phyloP scores from a whole-genome alignment of 208 protist species.

The Blastocrithidia nonstop region DNA sequence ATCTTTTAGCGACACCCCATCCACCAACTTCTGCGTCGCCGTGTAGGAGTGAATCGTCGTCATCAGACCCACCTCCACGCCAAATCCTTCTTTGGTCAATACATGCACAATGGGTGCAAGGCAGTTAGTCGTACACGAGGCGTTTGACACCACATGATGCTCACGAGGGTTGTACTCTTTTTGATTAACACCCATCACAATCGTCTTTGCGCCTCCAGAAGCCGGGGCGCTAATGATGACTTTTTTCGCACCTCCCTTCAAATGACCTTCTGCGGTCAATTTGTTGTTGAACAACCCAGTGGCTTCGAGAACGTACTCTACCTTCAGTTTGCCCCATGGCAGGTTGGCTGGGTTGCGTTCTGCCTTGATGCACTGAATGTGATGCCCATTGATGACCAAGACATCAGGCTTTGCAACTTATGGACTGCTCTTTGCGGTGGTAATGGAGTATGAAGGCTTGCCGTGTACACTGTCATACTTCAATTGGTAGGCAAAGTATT shows the following conservation, averaged over 20 bases:
- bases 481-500: constrained; percentile 95
- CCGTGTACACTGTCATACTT: constrained; percentile 96
- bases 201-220: constrained; percentile 90
- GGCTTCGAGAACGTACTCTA: constrained; percentile 97
- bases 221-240: constrained; percentile 99
- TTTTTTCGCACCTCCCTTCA: constrained; percentile 94
- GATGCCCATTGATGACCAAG: constrained; percentile 70
- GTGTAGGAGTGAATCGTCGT: constrained; percentile 99
- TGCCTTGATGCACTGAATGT: constrained; percentile 61
- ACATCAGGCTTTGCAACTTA: constrained; percentile 39
- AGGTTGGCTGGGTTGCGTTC: constrained; percentile 88
- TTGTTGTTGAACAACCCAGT: constrained; percentile 96
- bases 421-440: constrained; percentile 49
- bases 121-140: constrained; percentile 99
- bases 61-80: constrained; percentile 96
- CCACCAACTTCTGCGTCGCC: constrained; percentile 97
- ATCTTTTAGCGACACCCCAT: constrained; percentile 95
- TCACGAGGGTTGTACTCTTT: constrained; percentile 65
- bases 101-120: constrained; percentile 97
- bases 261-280: constrained; percentile 84
- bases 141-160: constrained; percentile 92
- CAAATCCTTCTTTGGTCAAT: constrained; percentile 92
- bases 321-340: constrained; percentile 85
- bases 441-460: constrained; percentile 65
- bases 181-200: constrained; percentile 99